Evolutionary conservation across 495 filamentous ascomycete genomes (phyloP).

Genomic region (Talaromyces liani): DNA sequence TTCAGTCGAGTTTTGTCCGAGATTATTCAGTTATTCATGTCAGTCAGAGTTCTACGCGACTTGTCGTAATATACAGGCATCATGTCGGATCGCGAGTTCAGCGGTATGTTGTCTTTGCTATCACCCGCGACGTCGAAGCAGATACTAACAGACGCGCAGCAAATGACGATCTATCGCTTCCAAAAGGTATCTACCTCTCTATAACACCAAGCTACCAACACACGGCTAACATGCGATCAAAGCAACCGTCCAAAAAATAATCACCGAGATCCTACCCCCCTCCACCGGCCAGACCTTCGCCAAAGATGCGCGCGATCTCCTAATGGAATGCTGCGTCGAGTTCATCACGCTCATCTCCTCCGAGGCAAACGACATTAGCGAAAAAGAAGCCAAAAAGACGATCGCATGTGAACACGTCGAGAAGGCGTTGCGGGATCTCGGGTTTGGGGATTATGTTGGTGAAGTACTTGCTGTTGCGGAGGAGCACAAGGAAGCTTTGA

Average conservation of each 20-base stretch:
- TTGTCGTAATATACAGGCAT: conserved; percentile 15
- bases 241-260: conserved; percentile 98
- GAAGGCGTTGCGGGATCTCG: conserved; percentile 80
- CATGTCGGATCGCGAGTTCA: conserved; percentile 92
- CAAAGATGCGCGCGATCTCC: conserved; percentile 86
- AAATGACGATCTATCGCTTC: conserved; percentile 88
- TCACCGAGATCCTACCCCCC: conserved; percentile 80
- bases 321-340: conserved; percentile 98
- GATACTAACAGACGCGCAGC: conserved; percentile 37
- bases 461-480: conserved; percentile 81
- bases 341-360: conserved; percentile 97
- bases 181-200: conserved; percentile 59
- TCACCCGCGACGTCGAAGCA: background rate
- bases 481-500: conserved; percentile 86
- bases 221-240: background rate
- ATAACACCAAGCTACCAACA: background rate
- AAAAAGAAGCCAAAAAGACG: conserved; percentile 97
- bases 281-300: conserved; percentile 68
- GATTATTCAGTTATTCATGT: background rate
- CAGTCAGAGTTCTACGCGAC: background rate
- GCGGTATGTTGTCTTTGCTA: conserved; percentile 42
- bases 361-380: conserved; percentile 96
- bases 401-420: conserved; percentile 96
- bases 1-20: background rate
- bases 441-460: conserved; percentile 82